These are phyloP conservation scores for Scutellaria galericulata DNA, from an alignment of 257 asterid genomes.

Conservation along the genomic window DNA sequence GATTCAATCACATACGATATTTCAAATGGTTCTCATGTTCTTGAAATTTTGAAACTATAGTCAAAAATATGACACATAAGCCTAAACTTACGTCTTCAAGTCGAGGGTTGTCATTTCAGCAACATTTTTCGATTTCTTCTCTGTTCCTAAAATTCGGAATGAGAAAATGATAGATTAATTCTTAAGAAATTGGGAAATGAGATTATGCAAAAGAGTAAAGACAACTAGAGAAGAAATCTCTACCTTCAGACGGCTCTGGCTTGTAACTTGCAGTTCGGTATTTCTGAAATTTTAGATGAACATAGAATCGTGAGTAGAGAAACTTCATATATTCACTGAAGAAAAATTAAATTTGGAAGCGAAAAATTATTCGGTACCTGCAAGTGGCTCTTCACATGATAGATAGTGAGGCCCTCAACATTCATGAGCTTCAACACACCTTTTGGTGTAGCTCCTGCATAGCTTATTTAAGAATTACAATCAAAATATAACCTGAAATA, in stretches of 20 bases:
- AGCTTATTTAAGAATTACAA: background rate
- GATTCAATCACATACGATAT: too few species aligned
- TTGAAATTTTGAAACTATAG: background rate
- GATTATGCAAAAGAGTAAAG: background rate
- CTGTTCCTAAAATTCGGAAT: slow-evolving; percentile 44
- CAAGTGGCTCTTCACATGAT: slow-evolving; percentile 92
- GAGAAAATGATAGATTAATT: background rate
- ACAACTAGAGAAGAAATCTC: slow-evolving; percentile 1
- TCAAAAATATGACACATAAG: slow-evolving; percentile 2
- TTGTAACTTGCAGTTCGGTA: slow-evolving; percentile 82
- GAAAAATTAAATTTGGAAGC: slow-evolving; percentile 10
- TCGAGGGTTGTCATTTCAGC: slow-evolving; percentile 63
- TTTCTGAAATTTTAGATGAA: slow-evolving; percentile 53
- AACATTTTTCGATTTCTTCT: slow-evolving; percentile 39
- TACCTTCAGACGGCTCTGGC: slow-evolving; percentile 81
- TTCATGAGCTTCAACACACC: slow-evolving; percentile 85
- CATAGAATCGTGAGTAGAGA: slow-evolving; percentile 29
- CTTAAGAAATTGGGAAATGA: background rate
- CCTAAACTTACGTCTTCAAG: slow-evolving; percentile 64
- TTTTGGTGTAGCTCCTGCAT: slow-evolving; percentile 79
- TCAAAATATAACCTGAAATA: too few species aligned
- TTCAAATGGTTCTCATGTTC: background rate
- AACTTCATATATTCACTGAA: slow-evolving; percentile 1
- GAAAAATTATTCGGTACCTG: slow-evolving; percentile 51
- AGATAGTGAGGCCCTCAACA: slow-evolving; percentile 75